These are phyloP conservation scores for Bertia moriformis DNA, from an alignment of 2,329 filamentous ascomycete genomes.

Conservation along the genomic window DNA sequence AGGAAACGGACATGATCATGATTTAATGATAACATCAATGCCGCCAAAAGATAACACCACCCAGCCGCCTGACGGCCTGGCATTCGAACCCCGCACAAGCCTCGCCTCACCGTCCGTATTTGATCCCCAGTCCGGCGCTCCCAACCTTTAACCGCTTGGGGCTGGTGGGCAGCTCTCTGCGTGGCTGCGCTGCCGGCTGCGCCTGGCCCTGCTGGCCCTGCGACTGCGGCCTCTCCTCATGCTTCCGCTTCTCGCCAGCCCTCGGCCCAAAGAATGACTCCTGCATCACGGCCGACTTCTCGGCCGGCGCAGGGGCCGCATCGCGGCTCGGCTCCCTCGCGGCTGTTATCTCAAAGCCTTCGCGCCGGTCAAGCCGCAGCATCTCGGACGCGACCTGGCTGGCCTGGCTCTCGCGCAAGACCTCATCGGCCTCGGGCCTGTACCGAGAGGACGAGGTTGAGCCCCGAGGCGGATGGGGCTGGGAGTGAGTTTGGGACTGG, in stretches of 20 bases:
- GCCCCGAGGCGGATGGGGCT: too few relatives aligned
- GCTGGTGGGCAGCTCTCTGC: background rate
- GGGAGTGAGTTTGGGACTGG: too few relatives aligned
- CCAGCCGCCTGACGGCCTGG: too few relatives aligned
- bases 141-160: background rate
- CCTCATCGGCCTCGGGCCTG: conserved; percentile 34
- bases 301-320: too few relatives aligned
- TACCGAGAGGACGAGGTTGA: too few relatives aligned
- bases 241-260: background rate
- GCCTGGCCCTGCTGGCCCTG: background rate
- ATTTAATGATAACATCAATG: too few relatives aligned
- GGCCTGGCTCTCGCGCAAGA: conserved; percentile 60
- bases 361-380: conserved; percentile 44
- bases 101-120: background rate
- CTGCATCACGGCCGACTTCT: background rate
- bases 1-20: too few relatives aligned
- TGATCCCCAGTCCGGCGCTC: background rate
- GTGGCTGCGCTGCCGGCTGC: too few relatives aligned
- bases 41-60: too few relatives aligned
- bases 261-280: too few relatives aligned
- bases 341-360: conserved; percentile 30
- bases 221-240: background rate
- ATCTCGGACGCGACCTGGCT: conserved; percentile 65
- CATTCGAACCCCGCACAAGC: too few relatives aligned
- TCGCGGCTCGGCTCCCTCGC: background rate